These are phyloP conservation scores for Porphyrellus sp. DNA, from an alignment of 1,284 basidiomycete species.

Conservation along the genomic window DNA sequence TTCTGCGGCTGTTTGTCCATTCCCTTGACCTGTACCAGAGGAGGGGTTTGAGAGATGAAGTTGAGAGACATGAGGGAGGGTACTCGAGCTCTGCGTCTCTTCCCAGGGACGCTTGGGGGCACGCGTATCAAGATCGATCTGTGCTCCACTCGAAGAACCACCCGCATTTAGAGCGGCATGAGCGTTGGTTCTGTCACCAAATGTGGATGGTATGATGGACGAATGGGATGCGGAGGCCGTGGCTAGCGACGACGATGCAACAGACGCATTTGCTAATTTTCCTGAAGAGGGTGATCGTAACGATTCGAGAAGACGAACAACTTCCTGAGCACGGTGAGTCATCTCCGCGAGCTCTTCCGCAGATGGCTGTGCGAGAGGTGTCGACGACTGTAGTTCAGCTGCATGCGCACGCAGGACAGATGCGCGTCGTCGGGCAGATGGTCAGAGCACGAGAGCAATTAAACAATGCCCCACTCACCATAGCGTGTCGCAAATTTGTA, in stretches of 20 bases:
- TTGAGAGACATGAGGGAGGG: constrained; percentile 28
- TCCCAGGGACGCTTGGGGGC: constrained; percentile 77
- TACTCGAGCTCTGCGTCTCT: constrained; percentile 39
- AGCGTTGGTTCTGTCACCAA: constrained; percentile 23
- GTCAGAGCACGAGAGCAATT: neutral
- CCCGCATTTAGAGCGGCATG: constrained; percentile 17
- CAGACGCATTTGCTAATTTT: constrained; percentile 14
- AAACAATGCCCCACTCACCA: constrained; percentile 41
- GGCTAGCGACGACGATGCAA: constrained; percentile 7
- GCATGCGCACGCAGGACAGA: constrained; percentile 1
- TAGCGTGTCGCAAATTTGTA: constrained; percentile 64
- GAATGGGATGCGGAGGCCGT: constrained; percentile 16
- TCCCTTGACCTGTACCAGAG: constrained; percentile 8
- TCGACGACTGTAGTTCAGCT: constrained; percentile 47
- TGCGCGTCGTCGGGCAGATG: neutral
- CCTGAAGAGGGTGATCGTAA: constrained; percentile 41
- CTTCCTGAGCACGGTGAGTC: constrained; percentile 57
- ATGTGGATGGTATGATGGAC: constrained; percentile 20
- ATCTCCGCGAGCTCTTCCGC: constrained; percentile 61
- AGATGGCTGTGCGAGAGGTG: constrained; percentile 49
- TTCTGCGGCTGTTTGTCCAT: constrained; percentile 27
- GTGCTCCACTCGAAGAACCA: constrained; percentile 20
- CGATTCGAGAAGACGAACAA: constrained; percentile 64
- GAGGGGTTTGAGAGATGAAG: constrained; percentile 26
- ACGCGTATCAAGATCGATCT: constrained; percentile 37